Conservation (phyloP, 192 early-diverging fungal species). For the Coemansia sp. region DNA sequence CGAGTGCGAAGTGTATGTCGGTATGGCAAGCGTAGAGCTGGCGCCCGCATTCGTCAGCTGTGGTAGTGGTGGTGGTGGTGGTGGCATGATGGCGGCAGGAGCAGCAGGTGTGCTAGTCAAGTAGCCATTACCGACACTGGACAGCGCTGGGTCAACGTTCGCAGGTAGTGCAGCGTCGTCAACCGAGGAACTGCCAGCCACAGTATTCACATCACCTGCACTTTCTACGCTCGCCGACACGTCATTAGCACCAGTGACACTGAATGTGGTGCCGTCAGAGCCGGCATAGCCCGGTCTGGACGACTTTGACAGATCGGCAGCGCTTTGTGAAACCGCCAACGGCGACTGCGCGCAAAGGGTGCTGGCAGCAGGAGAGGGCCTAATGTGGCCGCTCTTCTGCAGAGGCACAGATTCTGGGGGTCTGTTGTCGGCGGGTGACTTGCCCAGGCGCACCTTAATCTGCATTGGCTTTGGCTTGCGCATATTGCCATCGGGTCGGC, state of each 20-base stretch:
- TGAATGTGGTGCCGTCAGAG: not conserved
- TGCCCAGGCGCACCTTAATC: conserved; percentile 50
- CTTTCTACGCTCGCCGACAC: not conserved
- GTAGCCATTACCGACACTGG: not conserved
- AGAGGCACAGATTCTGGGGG: conserved; percentile 1
- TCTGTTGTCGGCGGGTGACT: conserved; percentile 22
- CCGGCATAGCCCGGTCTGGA: not conserved
- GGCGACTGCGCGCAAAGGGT: not conserved
- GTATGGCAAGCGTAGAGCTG: not conserved
- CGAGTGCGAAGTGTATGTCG: not conserved
- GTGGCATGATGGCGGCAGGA: not conserved
- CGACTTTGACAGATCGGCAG: not conserved
- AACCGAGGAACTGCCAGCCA: not conserved
- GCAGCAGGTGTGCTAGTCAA: not conserved
- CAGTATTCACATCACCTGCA: not conserved
- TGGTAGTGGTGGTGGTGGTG: not conserved
- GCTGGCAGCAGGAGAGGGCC: not conserved
- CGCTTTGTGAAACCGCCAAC: not conserved
- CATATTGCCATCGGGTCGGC: conserved; percentile 24
- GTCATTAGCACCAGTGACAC: not conserved
- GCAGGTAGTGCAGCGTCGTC: not conserved
- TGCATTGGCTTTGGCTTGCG: conserved; percentile 50
- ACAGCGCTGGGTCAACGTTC: not conserved
- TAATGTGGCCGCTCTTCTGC: not conserved
- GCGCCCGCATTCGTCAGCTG: too few relatives aligned